Evolutionary conservation across 2,329 filamentous ascomycete species (phyloP), one percentile per base, ranked within the genome.

Genomic region (Fusarium sp.): DNA sequence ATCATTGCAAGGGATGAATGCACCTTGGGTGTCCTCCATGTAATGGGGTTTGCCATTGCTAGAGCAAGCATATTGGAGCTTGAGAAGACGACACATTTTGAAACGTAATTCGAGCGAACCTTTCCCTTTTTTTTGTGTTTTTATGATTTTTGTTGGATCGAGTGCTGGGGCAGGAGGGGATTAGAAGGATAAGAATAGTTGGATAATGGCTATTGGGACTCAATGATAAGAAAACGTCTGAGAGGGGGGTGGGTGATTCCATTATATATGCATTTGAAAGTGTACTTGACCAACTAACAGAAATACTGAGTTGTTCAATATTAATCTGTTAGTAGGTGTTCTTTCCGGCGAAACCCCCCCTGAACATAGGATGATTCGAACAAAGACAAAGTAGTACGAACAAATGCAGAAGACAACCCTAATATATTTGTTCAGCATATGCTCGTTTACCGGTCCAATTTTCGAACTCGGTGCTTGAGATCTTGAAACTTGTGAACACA

Each of bases 11-110:
- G 17, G 62, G 25, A 46, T 9, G 10, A 62, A 7, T 12, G 55
- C 18, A n/a, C 22, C 22, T 4, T 39, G 33, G 10, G 18, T 9
- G 4, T 53, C 27, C 13, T 39, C 33, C 13, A 27, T 5, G 22
- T 29, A 53, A 39, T 72, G 69, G 2, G 29, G 47, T 2, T 62
- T n/a, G 2, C 22, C 33, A 2, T 41, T 17, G 7, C 25, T 64
- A 14, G 55, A 72, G 29, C 70, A 72, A 20, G 39, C n/a, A 18
- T 55, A 72, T 15, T 72, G 65, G 12, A 72, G 42, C 46, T 59
- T 57, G 27, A 70, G 29, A 12, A 56, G 36, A 22, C 22, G 55
- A 14, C 69, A 72, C 70, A 72, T 72, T 10, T 27, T 52, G 64
- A 22, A 6, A 5, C 4, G 18, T 31, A 9, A 18, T 25, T 14